Evolutionary conservation across 2,329 filamentous ascomycete genomes (phyloP).

Genomic region (Elsinoe arachidis): DNA sequence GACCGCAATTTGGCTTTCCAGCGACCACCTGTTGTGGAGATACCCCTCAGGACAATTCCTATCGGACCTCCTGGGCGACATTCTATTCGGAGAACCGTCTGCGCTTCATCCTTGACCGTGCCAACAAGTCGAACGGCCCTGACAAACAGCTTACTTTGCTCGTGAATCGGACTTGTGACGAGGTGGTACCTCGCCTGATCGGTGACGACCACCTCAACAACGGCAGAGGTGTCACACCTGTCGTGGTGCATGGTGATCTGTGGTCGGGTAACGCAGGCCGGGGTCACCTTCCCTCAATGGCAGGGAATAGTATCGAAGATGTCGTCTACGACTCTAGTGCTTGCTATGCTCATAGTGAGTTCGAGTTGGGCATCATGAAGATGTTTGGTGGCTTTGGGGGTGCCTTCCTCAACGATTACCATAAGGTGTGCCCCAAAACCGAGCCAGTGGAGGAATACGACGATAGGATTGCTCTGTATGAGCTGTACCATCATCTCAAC

Average conservation of each 20-base stretch:
- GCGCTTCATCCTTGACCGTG: conserved; percentile 52
- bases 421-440: conserved; percentile 63
- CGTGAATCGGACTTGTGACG: conserved; percentile 54
- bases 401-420: conserved; percentile 69
- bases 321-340: conserved; percentile 75
- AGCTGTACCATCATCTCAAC: conserved; percentile 82
- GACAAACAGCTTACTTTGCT: conserved; percentile 54
- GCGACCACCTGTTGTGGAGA: conserved; percentile 79
- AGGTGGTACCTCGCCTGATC: conserved; percentile 69
- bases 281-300: conserved; percentile 50
- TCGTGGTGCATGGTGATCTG: conserved; percentile 83
- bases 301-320: conserved; percentile 50
- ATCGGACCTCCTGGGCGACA: conserved; percentile 64
- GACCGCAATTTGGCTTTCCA: conserved; percentile 71
- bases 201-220: conserved; percentile 56
- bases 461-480: conserved; percentile 74
- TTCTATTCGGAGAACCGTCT: conserved; percentile 77
- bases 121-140: conserved; percentile 52
- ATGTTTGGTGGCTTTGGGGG: conserved; percentile 87
- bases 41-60: conserved; percentile 72
- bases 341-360: conserved; percentile 82
- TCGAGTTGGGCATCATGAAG: conserved; percentile 84
- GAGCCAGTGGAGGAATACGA: conserved; percentile 76
- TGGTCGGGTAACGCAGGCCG: conserved; percentile 78
- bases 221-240: conserved; percentile 57